These are phyloP conservation scores for Suillus plorans DNA, from an alignment of 768 basidiomycete species.

Conservation along the genomic window DNA sequence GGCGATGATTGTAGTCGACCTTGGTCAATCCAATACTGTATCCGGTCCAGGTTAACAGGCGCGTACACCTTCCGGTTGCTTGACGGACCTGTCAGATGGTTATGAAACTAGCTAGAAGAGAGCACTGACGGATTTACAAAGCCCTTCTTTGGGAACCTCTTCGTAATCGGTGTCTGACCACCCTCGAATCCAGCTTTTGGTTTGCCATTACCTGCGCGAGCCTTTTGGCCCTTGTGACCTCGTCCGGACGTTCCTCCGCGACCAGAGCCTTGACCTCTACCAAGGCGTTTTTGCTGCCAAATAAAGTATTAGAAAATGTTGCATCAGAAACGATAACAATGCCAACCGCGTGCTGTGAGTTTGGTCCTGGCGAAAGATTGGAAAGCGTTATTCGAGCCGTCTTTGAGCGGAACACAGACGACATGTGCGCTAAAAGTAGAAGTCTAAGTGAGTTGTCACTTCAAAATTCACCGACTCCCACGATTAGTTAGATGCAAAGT, in stretches of 20 bases:
- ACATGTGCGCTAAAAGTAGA: constrained; percentile 26
- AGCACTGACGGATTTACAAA: constrained; percentile 85
- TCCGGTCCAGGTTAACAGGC: constrained; percentile 81
- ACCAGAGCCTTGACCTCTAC: constrained; percentile 89
- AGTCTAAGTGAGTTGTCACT: neutral
- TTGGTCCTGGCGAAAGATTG: constrained; percentile 67
- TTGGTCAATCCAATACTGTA: constrained; percentile 90
- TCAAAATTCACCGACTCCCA: neutral
- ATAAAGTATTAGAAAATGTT: constrained; percentile 11
- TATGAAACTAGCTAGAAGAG: constrained; percentile 5
- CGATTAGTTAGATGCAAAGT: too few relatives aligned
- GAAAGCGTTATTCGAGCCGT: constrained; percentile 56
- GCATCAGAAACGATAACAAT: neutral
- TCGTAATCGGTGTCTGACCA: constrained; percentile 92
- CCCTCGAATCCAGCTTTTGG: constrained; percentile 88
- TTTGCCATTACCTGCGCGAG: constrained; percentile 86
- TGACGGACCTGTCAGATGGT: constrained; percentile 6
- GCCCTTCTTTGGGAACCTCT: constrained; percentile 89
- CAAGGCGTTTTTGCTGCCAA: constrained; percentile 86
- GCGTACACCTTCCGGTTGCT: constrained; percentile 79
- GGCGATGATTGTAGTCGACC: constrained; percentile 77
- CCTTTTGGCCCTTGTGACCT: constrained; percentile 95
- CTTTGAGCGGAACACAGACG: constrained; percentile 33
- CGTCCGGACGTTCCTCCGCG: constrained; percentile 91
- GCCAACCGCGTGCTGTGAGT: constrained; percentile 67